A percentile compares a stretch with the other conserved stretches of the same genome.
Conservation (phyloP, 129 eudicot genomes). For the Chrysanthemum makinoi region DNA sequence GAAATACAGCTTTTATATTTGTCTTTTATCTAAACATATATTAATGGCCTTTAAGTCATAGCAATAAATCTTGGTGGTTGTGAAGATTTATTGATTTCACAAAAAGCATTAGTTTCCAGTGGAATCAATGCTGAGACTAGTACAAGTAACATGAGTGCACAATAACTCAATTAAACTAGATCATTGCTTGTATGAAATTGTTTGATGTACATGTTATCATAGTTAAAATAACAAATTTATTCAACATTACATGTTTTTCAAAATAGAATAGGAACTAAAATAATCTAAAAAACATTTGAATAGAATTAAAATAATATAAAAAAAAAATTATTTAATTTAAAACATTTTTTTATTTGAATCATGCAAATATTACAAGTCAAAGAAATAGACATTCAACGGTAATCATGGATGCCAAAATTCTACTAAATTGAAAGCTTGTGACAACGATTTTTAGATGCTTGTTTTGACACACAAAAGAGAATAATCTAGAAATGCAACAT, state of each 20-base stretch:
- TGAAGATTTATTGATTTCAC: slow-evolving; percentile 13
- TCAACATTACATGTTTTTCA: too few species aligned
- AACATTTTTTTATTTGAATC: not conserved
- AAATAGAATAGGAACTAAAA: too few species aligned
- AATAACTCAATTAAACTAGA: not conserved
- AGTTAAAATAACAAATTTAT: too few species aligned
- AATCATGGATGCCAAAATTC: not conserved
- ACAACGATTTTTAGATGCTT: slow-evolving; percentile 1
- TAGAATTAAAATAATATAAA: too few species aligned
- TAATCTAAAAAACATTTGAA: too few species aligned
- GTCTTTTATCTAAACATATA: too few species aligned
- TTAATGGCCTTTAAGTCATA: too few species aligned
- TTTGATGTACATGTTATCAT: not conserved
- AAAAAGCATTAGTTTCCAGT: not conserved
- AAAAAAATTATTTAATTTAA: not conserved
- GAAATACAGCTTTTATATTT: too few species aligned
- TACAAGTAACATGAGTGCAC: slow-evolving; percentile 11
- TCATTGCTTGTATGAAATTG: not conserved
- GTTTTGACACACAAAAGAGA: not conserved
- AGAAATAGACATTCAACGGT: not conserved
- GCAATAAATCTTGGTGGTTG: slow-evolving; percentile 25
- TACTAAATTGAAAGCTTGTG: not conserved
- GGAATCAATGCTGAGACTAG: not conserved
- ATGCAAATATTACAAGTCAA: not conserved
- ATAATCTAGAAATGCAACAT: not conserved